Evolutionary conservation across 2,329 filamentous ascomycete species (phyloP).

Genomic region (Aspergillus sp.): DNA sequence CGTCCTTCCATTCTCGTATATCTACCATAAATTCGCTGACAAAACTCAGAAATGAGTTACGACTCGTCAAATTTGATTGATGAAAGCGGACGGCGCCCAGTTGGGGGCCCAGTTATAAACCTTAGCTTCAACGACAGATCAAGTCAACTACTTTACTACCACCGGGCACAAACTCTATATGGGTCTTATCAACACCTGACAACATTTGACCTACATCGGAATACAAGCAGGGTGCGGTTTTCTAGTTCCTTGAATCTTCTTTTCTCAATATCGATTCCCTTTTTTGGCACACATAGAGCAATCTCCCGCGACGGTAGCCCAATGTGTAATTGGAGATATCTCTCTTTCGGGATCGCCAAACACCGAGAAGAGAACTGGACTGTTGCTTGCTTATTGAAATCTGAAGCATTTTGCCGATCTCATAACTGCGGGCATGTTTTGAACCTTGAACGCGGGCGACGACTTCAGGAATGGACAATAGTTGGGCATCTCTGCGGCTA

Average conservation of each 20-base stretch:
- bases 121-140: constrained; percentile 32
- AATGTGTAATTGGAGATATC: constrained; percentile 34
- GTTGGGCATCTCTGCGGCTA: constrained; percentile 33
- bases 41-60: constrained; percentile 15
- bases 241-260: constrained; percentile 17
- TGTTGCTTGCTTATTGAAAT: constrained; percentile 32
- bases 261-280: constrained; percentile 35
- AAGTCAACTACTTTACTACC: constrained; percentile 30
- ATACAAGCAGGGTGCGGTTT: constrained; percentile 20
- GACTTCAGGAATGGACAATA: constrained; percentile 30
- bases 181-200: constrained; percentile 24
- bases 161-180: constrained; percentile 28
- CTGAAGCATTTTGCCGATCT: constrained; percentile 22
- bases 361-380: constrained; percentile 28
- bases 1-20: neutral
- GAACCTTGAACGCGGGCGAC: constrained; percentile 36
- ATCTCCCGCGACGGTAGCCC: constrained; percentile 5
- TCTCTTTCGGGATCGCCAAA: constrained; percentile 33
- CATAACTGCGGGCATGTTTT: constrained; percentile 25
- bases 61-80: constrained; percentile 14
- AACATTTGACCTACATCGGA: constrained; percentile 14
- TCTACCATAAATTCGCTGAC: constrained; percentile 3
- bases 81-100: constrained; percentile 1
- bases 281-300: constrained; percentile 31
- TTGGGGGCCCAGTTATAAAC: constrained; percentile 19